Base-by-base conservation (phyloP, 768 basidiomycete genomes). In the Termitomyces sp. region DNA sequence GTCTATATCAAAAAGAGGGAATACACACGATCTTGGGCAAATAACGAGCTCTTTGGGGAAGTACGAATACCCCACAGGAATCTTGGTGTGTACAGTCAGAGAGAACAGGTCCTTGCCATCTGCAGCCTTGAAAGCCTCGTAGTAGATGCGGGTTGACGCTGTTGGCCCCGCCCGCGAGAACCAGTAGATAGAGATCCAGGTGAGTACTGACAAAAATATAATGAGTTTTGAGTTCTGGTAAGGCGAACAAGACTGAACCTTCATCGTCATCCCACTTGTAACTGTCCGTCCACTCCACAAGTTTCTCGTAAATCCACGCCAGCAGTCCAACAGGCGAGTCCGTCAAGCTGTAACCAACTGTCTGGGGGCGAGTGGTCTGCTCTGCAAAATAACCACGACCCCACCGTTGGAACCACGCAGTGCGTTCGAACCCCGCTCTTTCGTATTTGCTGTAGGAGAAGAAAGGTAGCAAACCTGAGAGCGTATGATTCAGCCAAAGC, bases 221-320 rank as follows among this genome's bases (percentile, higher is more conserved):
- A 16, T 46, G 25, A 16, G 16, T 14, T n/a, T 47, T n/a, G 19
- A 44, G 7, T n/a, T 8, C 12, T 3, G 2, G 17, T 9, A n/a
- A n/a, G 4, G n/a, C 3, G 55, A 41, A 27, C 14, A 40, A 16
- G 27, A 53, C 30, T 5, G 27, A 27, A 77, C 84, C 72, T 69
- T 86, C 81, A 25, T 85, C 81, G 42, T 82, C 81, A 6, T 70
- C 70, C 83, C 83, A 85, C 0, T 74, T 72, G 61, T 85, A 86
- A 0, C 64, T 56, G 59, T 84, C 85, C 0, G 46, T 34, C 30
- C 45, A 46, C 17, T 46, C 45, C 17, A 46, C 45, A 28, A 46
- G 45, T n/a, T 46, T 46, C 45, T 46, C 45, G 8, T 46, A 46
- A 23, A 81, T 77, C 80, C 80, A 82, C 0, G 73, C 75, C 6